Evolutionary conservation across 495 filamentous ascomycete genomes (phyloP), one percentile per base, ranked within the genome.

Genomic region (Aspergillus mulundensis): DNA sequence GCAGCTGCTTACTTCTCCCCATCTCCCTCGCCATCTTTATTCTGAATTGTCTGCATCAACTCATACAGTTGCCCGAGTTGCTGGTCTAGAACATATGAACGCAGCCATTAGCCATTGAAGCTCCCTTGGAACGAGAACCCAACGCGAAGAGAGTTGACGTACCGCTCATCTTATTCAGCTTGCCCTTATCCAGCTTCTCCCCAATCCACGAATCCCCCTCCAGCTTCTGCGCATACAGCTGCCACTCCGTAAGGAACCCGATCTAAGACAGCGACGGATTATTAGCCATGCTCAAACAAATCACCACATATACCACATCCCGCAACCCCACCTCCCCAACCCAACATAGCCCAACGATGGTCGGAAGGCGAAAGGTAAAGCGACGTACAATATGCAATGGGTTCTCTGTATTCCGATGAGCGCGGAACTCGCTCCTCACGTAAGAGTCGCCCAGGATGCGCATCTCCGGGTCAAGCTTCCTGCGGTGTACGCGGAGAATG

Each of bases 91-190:
- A 60, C 49, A 61, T 56, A 20, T 11, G n/a, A 12, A 38, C 34
- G 10, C 32, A 41, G 12, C 46, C 40, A 47, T 50, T 19, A n/a
- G 20, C 7, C 23, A 38, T 40, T 36, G 19, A n/a, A 48, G 15
- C 47, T 23, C 15, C 5, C 40, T 19, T 18, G 7, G n/a, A 61
- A 15, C 12, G 21, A 20, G 24, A 53, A 25, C 18, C n/a, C 7
- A 50, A 49, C 56, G 8, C n/a, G 50, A 38, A 28, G 43, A 62
- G 10, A 15, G 18, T 24, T 62, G 38, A 78, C 84, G 56, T 70
- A 97, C 93, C 93, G 69, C 88, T 97, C 92, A 99, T 88, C 75
- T 95, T 97, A 53, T 89, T 87, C 53, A 96, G 70, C 72, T 92
- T 94, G 10, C 70, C 75, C 53, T 78, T 77, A 45, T 97, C 91